phyloP scores from a whole-genome alignment of 441 rosid genomes.

The Jatropha podagrica region DNA sequence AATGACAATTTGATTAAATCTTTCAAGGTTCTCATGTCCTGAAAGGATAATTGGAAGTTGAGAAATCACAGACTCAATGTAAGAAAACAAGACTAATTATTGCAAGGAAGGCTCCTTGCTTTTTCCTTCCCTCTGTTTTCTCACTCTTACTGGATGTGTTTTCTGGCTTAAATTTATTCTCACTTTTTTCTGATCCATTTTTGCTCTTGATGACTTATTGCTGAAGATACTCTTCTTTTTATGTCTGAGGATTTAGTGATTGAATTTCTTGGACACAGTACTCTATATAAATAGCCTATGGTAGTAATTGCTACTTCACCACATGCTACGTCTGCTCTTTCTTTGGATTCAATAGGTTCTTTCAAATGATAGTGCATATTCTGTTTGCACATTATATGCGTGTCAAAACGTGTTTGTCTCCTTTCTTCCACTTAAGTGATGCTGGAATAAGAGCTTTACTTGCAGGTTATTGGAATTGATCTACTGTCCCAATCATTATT shows the following conservation, averaged over 20 bases:
- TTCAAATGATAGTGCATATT: background rate
- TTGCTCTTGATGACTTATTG: slow-evolving; percentile 1
- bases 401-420: slow-evolving; percentile 2
- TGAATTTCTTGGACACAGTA: background rate
- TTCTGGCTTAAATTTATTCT: background rate
- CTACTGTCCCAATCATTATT: slow-evolving; percentile 85
- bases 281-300: background rate
- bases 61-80: background rate
- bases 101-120: background rate
- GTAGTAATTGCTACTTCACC: background rate
- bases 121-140: background rate
- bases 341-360: background rate
- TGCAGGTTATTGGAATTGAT: slow-evolving; percentile 96
- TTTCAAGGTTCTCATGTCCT: background rate
- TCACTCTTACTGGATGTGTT: background rate
- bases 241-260: background rate
- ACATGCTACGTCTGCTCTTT: background rate
- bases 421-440: slow-evolving; percentile 1
- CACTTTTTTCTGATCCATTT: background rate
- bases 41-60: background rate
- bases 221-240: background rate
- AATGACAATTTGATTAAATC: background rate
- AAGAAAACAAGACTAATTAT: background rate
- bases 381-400: background rate
- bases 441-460: slow-evolving; percentile 22